Evolutionary conservation across 495 filamentous ascomycete genomes (phyloP).

Genomic region (Penicillium paradoxum): DNA sequence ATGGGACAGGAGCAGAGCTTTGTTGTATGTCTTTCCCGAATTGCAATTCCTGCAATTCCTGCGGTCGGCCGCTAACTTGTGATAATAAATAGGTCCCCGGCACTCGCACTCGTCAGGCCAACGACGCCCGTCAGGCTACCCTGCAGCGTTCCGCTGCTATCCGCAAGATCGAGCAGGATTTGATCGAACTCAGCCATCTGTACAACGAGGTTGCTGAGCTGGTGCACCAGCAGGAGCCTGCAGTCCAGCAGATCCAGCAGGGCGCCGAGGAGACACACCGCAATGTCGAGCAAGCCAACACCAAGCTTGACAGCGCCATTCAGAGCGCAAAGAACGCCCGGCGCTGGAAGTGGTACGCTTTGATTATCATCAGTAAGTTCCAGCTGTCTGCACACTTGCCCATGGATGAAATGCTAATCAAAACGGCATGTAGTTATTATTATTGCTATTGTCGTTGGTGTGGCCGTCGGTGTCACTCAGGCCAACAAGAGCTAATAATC

Average conservation of each 20-base stretch:
- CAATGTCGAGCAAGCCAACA: constrained; percentile 76
- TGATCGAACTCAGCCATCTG: constrained; percentile 77
- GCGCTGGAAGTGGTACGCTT: constrained; percentile 98
- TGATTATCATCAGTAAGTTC: constrained; percentile 72
- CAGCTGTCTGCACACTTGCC: neutral
- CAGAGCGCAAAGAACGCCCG: constrained; percentile 70
- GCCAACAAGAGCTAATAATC: constrained; percentile 22
- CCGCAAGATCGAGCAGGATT: constrained; percentile 81
- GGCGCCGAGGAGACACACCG: constrained; percentile 72
- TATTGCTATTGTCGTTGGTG: constrained; percentile 46
- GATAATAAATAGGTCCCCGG: constrained; percentile 49
- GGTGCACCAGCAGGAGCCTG: constrained; percentile 75
- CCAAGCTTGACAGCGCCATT: constrained; percentile 71
- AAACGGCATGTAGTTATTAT: constrained; percentile 36
- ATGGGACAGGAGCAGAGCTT: constrained; percentile 68
- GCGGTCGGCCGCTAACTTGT: constrained; percentile 2
- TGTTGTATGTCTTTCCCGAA: constrained; percentile 39
- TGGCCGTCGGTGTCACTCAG: constrained; percentile 46
- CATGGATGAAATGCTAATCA: neutral
- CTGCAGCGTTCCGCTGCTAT: constrained; percentile 82
- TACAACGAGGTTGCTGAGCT: constrained; percentile 81
- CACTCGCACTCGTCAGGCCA: constrained; percentile 74
- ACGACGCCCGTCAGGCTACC: constrained; percentile 69
- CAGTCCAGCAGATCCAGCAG: constrained; percentile 71
- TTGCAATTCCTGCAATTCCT: neutral